Conservation (phyloP, 306 rosid species). For the Vicia villosa region DNA sequence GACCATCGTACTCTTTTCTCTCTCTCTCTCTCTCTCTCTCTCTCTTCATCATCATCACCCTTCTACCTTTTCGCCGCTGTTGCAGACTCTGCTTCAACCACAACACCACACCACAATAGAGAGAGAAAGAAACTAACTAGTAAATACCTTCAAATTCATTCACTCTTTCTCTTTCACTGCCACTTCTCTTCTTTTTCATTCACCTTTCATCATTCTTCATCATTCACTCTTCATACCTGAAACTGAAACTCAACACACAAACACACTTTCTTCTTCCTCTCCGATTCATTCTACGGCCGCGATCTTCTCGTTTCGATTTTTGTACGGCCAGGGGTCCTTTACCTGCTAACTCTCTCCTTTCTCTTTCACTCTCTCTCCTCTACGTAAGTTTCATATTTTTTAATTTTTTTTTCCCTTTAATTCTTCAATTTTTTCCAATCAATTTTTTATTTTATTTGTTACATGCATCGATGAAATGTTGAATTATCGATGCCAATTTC, state of each 20-base stretch:
- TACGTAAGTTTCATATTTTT: conserved; percentile 56
- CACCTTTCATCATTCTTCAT: background rate
- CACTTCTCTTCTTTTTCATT: background rate
- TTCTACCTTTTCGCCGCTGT: conserved; percentile 68
- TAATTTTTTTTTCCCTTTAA: conserved; percentile 14
- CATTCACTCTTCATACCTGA: background rate
- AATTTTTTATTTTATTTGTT: conserved; percentile 34
- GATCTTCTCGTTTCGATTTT: conserved; percentile 65
- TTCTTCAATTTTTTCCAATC: conserved; percentile 2
- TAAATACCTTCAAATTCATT: too few relatives aligned
- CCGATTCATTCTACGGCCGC: conserved; percentile 64
- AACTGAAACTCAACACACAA: background rate
- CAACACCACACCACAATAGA: background rate
- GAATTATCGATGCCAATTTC: conserved; percentile 25
- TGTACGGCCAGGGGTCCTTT: conserved; percentile 68
- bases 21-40: conserved; percentile 32
- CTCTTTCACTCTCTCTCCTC: conserved; percentile 20
- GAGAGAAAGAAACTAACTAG: background rate
- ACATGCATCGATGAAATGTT: conserved; percentile 48
- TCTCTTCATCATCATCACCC: conserved; percentile 43
- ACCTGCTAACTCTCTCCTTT: conserved; percentile 39
- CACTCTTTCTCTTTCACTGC: background rate
- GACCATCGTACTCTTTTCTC: conserved; percentile 67
- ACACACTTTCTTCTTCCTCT: conserved; percentile 20
- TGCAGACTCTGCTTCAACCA: conserved; percentile 45